Evolutionary conservation across 2,329 filamentous ascomycete species (phyloP).

Genomic region (Chaetomium sp.): DNA sequence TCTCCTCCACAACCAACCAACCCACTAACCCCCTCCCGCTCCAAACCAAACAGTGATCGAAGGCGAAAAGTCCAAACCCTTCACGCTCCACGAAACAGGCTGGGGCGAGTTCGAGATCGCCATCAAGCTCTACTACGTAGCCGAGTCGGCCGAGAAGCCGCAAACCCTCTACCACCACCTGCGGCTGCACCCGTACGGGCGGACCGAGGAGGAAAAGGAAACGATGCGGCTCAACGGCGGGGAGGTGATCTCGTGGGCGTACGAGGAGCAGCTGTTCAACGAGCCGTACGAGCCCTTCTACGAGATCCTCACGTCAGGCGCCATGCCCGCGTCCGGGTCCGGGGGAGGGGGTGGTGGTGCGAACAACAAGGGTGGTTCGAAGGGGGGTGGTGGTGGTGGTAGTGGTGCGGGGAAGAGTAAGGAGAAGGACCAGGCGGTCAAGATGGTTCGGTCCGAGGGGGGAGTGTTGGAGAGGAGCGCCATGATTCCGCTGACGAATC

Average conservation of each 20-base stretch:
- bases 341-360: not conserved
- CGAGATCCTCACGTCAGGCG: constrained; percentile 77
- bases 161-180: constrained; percentile 94
- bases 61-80: constrained; percentile 66
- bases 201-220: constrained; percentile 73
- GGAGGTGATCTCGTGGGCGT: constrained; percentile 75
- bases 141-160: constrained; percentile 86
- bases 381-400: constrained; percentile 27
- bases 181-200: constrained; percentile 85
- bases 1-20: not conserved
- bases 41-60: constrained; percentile 62
- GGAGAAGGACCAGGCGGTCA: constrained; percentile 50
- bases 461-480: constrained; percentile 68
- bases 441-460: constrained; percentile 48
- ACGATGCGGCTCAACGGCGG: constrained; percentile 59
- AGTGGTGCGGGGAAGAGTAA: constrained; percentile 44
- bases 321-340: constrained; percentile 48
- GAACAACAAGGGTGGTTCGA: not conserved
- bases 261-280: constrained; percentile 96
- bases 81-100: constrained; percentile 86
- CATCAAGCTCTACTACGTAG: constrained; percentile 90
- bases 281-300: constrained; percentile 94
- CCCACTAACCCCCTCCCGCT: not conserved
- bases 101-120: constrained; percentile 99
- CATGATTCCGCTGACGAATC: constrained; percentile 69